Base-by-base conservation (phyloP, 805 yeast species). In the Starmerella vaccinii region DNA sequence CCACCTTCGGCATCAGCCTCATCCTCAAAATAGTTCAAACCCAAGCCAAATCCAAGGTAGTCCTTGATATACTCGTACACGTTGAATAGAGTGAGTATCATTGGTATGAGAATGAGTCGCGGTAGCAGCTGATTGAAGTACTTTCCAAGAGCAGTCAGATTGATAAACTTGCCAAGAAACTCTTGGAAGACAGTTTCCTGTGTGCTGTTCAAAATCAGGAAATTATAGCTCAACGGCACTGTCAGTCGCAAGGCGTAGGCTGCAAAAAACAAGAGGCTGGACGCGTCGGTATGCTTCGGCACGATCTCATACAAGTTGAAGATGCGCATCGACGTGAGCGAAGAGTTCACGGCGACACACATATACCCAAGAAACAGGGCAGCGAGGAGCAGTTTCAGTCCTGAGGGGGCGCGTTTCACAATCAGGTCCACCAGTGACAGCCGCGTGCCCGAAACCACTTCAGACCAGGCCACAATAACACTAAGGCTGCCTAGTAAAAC, bases 221-320 rank as follows among this genome's bases (percentile, higher is more conserved):
- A 86, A 65, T 86, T 86, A 67, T 82, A 86, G 23, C 85, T 78
- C 55, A 86, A 70, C 10, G 95, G 95, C 12, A 86, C 80, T 0
- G 95, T 84, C 62, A 86, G 69, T 55, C 95, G 78, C 47, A 89
- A 82, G 18, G 85, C 80, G 59, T 86, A 85, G 59, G 84, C 82
- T 19, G 88, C 78, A 63, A 84, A 86, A 62, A 85, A 86, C 30
- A 85, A 73, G 21, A 83, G 75, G 15, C 86, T 79, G 0, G 84
- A 82, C 0, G 85, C 82, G 61, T 82, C 90, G 0, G 90, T 81
- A 48, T 79, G 75, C 55, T 74, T 74, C 18, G 81, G 78, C 13
- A 83, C 87, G 51, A 86, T 71, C 54, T 83, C 88, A 63, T 84
- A 86, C 64, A 82, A 73, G 61, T 82, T 81, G 71, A 86, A 86